These are phyloP conservation scores for Podila clonocystis DNA, from an alignment of 192 early-diverging fungal species.

Conservation along the genomic window DNA sequence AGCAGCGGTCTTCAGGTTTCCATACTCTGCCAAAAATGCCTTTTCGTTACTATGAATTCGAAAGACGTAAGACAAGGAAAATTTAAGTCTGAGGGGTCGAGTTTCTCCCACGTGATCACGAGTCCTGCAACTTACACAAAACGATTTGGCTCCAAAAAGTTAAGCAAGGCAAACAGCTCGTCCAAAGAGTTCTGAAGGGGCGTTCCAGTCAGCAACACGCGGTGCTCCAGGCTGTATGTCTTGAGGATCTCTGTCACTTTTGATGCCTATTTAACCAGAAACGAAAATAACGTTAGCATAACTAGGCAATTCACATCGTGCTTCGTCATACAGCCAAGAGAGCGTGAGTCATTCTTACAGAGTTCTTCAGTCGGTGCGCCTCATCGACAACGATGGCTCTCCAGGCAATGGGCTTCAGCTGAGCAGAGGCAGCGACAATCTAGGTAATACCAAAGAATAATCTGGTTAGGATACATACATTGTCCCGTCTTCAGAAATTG, in stretches of 20 bases:
- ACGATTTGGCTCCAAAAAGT: slow-evolving; percentile 83
- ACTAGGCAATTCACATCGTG: too few species aligned
- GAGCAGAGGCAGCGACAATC: slow-evolving; percentile 66
- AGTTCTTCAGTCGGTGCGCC: slow-evolving; percentile 88
- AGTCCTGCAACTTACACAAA: slow-evolving; percentile 58
- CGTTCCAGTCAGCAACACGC: slow-evolving; percentile 86
- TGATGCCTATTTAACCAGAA: slow-evolving; percentile 54
- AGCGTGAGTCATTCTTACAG: slow-evolving; percentile 37
- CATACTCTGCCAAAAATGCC: slow-evolving; percentile 77
- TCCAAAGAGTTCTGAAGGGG: slow-evolving; percentile 87
- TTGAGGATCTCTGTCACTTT: slow-evolving; percentile 85
- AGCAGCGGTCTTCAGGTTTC: slow-evolving; percentile 70
- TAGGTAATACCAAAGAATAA: slow-evolving; percentile 7
- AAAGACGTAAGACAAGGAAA: background rate
- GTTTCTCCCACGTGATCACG: background rate
- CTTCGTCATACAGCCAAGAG: too few species aligned
- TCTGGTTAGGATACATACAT: background rate
- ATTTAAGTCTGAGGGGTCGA: too few species aligned
- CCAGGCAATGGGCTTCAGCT: slow-evolving; percentile 78
- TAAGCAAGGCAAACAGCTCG: slow-evolving; percentile 85
- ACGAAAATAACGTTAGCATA: too few species aligned
- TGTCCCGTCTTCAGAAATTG: too few species aligned
- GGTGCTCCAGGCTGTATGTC: slow-evolving; percentile 80
- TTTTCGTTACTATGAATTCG: slow-evolving; percentile 62
- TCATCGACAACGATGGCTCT: slow-evolving; percentile 82